Evolutionary conservation across 345 rosid genomes (phyloP), one percentile per base, ranked within the genome.

Genomic region (Iberis pinnata): DNA sequence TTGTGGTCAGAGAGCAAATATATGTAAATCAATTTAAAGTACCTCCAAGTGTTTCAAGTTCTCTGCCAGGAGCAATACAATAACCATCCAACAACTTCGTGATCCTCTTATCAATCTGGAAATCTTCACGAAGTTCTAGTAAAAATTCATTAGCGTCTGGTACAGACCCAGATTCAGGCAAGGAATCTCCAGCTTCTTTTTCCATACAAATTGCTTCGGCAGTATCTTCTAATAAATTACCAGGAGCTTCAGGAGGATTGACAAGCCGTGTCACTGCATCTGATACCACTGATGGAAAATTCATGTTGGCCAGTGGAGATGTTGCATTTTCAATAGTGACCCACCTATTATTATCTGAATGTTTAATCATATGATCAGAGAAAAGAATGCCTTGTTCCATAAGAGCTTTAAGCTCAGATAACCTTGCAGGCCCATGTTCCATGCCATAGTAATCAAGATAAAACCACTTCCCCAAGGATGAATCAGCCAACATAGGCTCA

Each of bases 231-330:
- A 88, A 68, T 24, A 81, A 50, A 78, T 88, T 92, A 58, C 98
- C 97, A 51, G 98, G 79, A 58, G 96, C 94, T 70, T 92, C 98
- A 41, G 99, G 99, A 58, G 99, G 99, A 56, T 61, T 81, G 39
- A 73, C 99, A 37, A 75, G 74, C 75, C 60, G 85, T 13, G 97
- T 88, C 57, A 86, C 67, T 39, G 69, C 67, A 46, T 92, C 97
- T 20, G 99, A 76, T 35, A 72, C 82, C 2, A 58, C 53, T 11
- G 54, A 50, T 53, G 56, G 66, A 52, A 67, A 78, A 76, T 68
- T 73, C 41, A 64, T 41, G 29, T 81, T 48, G 52, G 71, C 80
- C 73, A 73, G 36, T 14, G 99, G 99, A 8, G 99, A 88, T 73
- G 83, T 80, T 32, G 99, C 99, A 70, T 88, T 88, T 77, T 93